Conservation (phyloP, 164 flowering plant species). For the Liriodendron chinense region DNA sequence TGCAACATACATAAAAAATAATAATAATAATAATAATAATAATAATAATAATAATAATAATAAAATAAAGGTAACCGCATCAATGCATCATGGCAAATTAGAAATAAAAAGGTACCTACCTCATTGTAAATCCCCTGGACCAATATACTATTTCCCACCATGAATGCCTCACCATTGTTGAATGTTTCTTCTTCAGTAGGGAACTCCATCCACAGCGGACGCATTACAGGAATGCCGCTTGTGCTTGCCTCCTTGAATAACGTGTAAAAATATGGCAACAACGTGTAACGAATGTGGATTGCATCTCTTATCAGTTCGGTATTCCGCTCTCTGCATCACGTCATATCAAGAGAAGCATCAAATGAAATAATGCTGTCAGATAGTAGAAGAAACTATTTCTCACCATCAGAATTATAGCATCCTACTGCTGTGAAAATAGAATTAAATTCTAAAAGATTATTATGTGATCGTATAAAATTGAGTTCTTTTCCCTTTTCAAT, state of each 20-base stretch:
- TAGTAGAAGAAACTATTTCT: background rate
- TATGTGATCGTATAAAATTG: too few relatives aligned
- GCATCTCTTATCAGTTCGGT: slow-evolving; percentile 83
- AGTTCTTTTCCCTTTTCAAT: too few relatives aligned
- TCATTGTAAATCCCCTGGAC: slow-evolving; percentile 88
- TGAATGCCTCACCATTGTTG: slow-evolving; percentile 90
- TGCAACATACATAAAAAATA: background rate
- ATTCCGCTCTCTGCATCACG: slow-evolving; percentile 66
- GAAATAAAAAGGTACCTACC: slow-evolving; percentile 35
- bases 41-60: too few relatives aligned
- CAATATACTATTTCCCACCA: slow-evolving; percentile 87
- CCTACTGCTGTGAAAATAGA: background rate
- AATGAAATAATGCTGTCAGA: background rate
- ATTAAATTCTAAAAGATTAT: too few relatives aligned
- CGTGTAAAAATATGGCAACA: slow-evolving; percentile 93
- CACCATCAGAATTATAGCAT: background rate
- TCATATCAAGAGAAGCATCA: slow-evolving; percentile 9
- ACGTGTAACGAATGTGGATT: slow-evolving; percentile 69
- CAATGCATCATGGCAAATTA: background rate
- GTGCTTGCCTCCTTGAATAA: slow-evolving; percentile 82
- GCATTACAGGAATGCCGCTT: slow-evolving; percentile 82
- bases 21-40: too few relatives aligned
- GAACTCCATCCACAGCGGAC: slow-evolving; percentile 99
- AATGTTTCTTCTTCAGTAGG: slow-evolving; percentile 85
- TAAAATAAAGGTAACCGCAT: too few relatives aligned